Percentiles rank a stretch among this genome's conserved stretches.
These are phyloP conservation scores for Trichaptum fuscoviolaceum DNA, from an alignment of 768 basidiomycete genomes.

Conservation along the genomic window DNA sequence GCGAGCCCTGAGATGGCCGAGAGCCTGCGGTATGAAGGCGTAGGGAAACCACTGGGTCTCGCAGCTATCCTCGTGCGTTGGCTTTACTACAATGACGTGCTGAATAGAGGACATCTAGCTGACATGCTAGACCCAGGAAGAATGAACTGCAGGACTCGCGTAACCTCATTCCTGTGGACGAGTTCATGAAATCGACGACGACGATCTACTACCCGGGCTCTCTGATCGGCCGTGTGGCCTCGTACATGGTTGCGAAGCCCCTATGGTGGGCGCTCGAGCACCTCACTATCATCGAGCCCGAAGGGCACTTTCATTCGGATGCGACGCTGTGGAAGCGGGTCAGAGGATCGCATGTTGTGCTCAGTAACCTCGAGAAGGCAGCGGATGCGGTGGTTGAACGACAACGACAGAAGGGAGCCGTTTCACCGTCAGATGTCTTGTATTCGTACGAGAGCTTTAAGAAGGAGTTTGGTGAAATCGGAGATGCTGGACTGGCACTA, in stretches of 20 bases:
- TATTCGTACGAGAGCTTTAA: constrained; percentile 61
- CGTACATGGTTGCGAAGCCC: constrained; percentile 70
- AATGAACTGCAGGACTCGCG: constrained; percentile 50
- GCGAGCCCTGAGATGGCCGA: constrained; percentile 54
- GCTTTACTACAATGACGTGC: background rate
- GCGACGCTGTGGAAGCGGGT: constrained; percentile 46
- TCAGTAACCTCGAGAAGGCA: constrained; percentile 58
- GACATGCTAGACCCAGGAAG: constrained; percentile 33
- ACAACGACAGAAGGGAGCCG: constrained; percentile 35
- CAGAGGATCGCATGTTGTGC: constrained; percentile 68
- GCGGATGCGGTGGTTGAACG: constrained; percentile 50
- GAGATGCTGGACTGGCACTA: constrained; percentile 30
- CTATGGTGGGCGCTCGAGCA: constrained; percentile 86
- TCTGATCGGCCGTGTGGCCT: constrained; percentile 61
- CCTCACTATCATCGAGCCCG: constrained; percentile 59
- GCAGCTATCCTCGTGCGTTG: constrained; percentile 68
- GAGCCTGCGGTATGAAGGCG: constrained; percentile 55
- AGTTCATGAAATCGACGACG: constrained; percentile 49
- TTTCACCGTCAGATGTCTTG: constrained; percentile 52
- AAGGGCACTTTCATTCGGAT: constrained; percentile 42
- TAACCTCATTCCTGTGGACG: constrained; percentile 40
- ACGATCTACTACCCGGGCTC: constrained; percentile 69
- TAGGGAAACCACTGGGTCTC: constrained; percentile 70
- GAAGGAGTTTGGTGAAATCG: constrained; percentile 43
- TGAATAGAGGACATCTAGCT: background rate